These are phyloP conservation scores for Ambrosiella beaveri DNA, from an alignment of 2,329 filamentous ascomycete species.

Conservation along the genomic window DNA sequence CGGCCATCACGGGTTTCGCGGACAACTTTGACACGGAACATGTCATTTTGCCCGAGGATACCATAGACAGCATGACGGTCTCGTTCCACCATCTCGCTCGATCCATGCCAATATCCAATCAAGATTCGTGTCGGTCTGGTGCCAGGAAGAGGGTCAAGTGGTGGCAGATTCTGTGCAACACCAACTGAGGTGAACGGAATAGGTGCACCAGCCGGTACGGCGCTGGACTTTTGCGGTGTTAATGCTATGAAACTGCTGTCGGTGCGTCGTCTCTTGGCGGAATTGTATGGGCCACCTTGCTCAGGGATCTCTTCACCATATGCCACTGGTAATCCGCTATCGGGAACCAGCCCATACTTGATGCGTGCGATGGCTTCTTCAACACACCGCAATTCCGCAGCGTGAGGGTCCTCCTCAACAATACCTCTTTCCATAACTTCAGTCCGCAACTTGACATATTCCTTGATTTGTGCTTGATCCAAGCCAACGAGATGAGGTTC, in stretches of 20 bases:
- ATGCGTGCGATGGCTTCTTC: conserved; percentile 30
- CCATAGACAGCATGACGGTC: conserved; percentile 47
- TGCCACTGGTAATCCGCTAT: conserved; percentile 29
- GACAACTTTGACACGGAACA: conserved; percentile 46
- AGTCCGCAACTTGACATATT: conserved; percentile 40
- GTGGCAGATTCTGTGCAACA: conserved; percentile 6
- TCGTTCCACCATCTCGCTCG: conserved; percentile 26
- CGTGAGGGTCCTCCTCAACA: conserved; percentile 23
- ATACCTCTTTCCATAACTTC: conserved; percentile 20
- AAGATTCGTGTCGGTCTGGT: conserved; percentile 40
- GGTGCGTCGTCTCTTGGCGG: conserved; percentile 13
- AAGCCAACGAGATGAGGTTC: conserved; percentile 37
- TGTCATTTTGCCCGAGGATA: conserved; percentile 44
- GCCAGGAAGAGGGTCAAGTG: conserved; percentile 29
- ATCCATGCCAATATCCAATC: conserved; percentile 42
- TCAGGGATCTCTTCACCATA: conserved; percentile 24
- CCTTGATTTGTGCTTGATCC: conserved; percentile 41
- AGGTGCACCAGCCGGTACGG: neutral
- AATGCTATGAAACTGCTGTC: conserved; percentile 10
- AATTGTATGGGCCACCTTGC: neutral
- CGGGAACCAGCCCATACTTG: conserved; percentile 27
- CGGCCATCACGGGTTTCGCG: conserved; percentile 43
- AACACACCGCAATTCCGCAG: conserved; percentile 27
- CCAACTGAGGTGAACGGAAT: conserved; percentile 11
- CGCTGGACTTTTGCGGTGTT: neutral